Percentiles rank a stretch among this genome's conserved stretches.
These are phyloP conservation scores for Xylariaceae sp. DNA, from an alignment of 2,329 filamentous ascomycete species.

Conservation along the genomic window DNA sequence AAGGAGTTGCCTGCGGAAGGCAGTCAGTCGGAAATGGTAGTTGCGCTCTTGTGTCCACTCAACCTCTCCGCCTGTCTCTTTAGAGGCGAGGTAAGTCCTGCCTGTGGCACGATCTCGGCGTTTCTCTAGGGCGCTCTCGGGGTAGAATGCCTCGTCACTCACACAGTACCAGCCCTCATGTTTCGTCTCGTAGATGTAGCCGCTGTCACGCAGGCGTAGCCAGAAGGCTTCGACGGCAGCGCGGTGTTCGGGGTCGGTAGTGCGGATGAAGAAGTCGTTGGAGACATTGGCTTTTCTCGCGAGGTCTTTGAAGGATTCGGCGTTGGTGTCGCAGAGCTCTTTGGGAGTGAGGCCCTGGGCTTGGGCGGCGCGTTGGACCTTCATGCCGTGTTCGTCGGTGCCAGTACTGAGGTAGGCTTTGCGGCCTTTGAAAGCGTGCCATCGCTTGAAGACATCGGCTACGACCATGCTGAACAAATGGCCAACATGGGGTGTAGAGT, in stretches of 20 bases:
- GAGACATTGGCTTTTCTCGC: conserved; percentile 65
- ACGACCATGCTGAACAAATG: conserved; percentile 93
- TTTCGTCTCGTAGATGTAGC: conserved; percentile 77
- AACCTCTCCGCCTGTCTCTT: conserved; percentile 86
- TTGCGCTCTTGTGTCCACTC: conserved; percentile 93
- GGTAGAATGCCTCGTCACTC: conserved; percentile 95
- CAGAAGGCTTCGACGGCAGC: conserved; percentile 87
- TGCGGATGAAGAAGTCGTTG: conserved; percentile 87
- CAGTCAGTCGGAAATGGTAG: conserved; percentile 89
- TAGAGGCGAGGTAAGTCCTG: conserved; percentile 73
- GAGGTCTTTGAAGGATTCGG: conserved; percentile 72
- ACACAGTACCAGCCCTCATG: conserved; percentile 97
- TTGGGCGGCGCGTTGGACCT: conserved; percentile 83
- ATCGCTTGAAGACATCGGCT: conserved; percentile 87
- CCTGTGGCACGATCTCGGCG: conserved; percentile 77
- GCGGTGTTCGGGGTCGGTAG: conserved; percentile 77
- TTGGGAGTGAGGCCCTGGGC: conserved; percentile 69
- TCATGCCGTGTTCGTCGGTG: conserved; percentile 96
- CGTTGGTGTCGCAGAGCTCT: conserved; percentile 83
- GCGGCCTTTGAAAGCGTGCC: conserved; percentile 72
- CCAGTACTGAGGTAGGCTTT: conserved; percentile 78
- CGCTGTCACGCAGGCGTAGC: conserved; percentile 70
- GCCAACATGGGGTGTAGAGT: conserved; percentile 91
- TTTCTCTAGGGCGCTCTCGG: conserved; percentile 67
- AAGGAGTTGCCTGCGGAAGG: conserved; percentile 73